Conservation (phyloP, 257 asterid species). For the Lantana camara region DNA sequence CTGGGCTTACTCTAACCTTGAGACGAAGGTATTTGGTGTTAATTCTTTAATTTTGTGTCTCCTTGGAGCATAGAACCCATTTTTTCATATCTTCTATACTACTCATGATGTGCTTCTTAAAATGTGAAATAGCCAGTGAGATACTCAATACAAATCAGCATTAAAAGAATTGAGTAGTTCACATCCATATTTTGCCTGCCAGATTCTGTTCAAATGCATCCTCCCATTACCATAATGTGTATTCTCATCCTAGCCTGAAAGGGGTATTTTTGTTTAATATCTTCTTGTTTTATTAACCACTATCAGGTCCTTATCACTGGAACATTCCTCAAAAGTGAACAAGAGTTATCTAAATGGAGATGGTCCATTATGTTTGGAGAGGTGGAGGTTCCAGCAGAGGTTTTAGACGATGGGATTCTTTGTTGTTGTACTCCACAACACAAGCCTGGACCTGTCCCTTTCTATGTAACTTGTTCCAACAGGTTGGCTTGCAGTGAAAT, state of each 20-base stretch:
- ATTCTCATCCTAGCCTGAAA: slow-evolving; percentile 9
- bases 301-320: slow-evolving; percentile 72
- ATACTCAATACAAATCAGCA: not conserved
- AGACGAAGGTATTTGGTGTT: slow-evolving; percentile 59
- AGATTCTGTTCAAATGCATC: not conserved
- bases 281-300: slow-evolving; percentile 19
- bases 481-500: slow-evolving; percentile 89
- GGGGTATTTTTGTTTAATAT: slow-evolving; percentile 11
- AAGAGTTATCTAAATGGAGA: slow-evolving; percentile 49
- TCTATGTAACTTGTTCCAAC: slow-evolving; percentile 78
- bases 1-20: slow-evolving; percentile 68
- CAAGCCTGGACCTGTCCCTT: slow-evolving; percentile 67
- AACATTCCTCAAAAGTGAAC: slow-evolving; percentile 59
- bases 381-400: slow-evolving; percentile 78
- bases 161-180: not conserved
- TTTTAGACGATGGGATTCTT: slow-evolving; percentile 66
- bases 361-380: slow-evolving; percentile 95
- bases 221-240: slow-evolving; percentile 4
- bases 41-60: not conserved
- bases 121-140: not conserved
- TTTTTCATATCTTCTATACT: not conserved
- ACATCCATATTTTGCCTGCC: not conserved
- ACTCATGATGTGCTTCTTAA: slow-evolving; percentile 1
- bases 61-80: slow-evolving; percentile 5
- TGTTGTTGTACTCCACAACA: slow-evolving; percentile 71